These are phyloP conservation scores for Globisporangium canariense DNA, from an alignment of 352 stramenopile species.

Conservation along the genomic window DNA sequence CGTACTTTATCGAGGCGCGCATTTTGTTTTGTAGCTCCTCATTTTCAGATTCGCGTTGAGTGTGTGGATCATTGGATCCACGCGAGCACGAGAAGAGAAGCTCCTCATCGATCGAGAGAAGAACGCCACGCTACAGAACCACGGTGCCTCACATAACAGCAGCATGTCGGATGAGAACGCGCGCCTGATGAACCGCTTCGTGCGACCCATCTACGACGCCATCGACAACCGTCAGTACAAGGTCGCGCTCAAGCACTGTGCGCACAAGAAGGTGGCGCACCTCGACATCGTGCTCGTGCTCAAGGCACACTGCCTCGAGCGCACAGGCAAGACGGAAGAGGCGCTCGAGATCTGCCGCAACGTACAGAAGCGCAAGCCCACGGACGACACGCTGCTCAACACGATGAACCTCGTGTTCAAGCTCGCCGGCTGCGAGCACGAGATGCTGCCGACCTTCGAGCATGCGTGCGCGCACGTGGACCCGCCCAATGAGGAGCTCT, in stretches of 20 bases:
- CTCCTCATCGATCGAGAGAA: background rate
- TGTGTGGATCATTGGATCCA: conserved; percentile 12
- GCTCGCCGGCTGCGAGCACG: conserved; percentile 56
- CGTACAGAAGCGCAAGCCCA: conserved; percentile 61
- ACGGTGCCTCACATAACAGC: background rate
- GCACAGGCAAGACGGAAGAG: conserved; percentile 60
- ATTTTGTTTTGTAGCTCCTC: background rate
- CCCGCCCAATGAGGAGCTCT: conserved; percentile 69
- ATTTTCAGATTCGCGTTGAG: background rate
- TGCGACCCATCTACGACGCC: conserved; percentile 84
- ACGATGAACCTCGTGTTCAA: conserved; percentile 87
- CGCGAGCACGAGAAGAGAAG: background rate
- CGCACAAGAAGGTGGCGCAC: conserved; percentile 74
- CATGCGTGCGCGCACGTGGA: conserved; percentile 46
- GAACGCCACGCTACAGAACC: background rate
- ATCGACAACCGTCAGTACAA: conserved; percentile 84
- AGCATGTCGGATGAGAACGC: conserved; percentile 50
- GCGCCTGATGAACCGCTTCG: conserved; percentile 65
- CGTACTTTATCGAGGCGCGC: background rate
- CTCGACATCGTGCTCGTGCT: conserved; percentile 83
- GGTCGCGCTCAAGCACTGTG: conserved; percentile 72
- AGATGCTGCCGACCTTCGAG: conserved; percentile 81
- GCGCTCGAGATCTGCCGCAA: conserved; percentile 68
- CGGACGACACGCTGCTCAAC: conserved; percentile 80
- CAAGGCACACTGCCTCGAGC: conserved; percentile 82